Evolutionary conservation across 2,329 filamentous ascomycete genomes (phyloP).

Genomic region (Fusarium gaditjirri): DNA sequence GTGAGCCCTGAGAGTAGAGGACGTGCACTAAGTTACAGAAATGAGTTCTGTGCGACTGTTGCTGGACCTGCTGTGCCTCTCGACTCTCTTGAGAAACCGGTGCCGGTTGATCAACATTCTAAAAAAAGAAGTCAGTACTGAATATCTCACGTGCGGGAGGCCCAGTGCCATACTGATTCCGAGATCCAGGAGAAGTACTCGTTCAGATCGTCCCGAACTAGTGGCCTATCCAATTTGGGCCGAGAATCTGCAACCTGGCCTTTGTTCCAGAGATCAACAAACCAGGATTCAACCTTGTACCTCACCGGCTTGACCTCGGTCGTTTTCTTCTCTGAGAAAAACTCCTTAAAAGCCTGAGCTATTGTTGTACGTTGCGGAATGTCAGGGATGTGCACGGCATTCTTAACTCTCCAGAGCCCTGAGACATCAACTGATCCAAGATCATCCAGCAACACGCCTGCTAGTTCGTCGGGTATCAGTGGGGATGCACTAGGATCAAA

Average conservation of each 20-base stretch:
- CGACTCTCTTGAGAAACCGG: not conserved
- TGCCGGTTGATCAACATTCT: not conserved
- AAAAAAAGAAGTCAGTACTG: no score
- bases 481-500: not conserved
- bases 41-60: not conserved
- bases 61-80: not conserved
- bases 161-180: not conserved
- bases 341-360: accelerated
- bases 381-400: accelerated
- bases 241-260: not conserved
- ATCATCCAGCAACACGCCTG: accelerated
- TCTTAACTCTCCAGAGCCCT: accelerated
- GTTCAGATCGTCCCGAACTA: not conserved
- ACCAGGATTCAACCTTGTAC: not conserved
- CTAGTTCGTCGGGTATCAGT: accelerated
- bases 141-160: no score
- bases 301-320: no score
- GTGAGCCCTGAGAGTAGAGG: accelerated
- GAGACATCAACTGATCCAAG: not conserved
- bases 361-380: not conserved
- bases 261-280: not conserved
- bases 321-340: no score
- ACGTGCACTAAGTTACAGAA: not conserved
- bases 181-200: not conserved
- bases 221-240: no score